Evolutionary conservation across 2,329 filamentous ascomycete species (phyloP).

Genomic region (Xylaria polymorpha): DNA sequence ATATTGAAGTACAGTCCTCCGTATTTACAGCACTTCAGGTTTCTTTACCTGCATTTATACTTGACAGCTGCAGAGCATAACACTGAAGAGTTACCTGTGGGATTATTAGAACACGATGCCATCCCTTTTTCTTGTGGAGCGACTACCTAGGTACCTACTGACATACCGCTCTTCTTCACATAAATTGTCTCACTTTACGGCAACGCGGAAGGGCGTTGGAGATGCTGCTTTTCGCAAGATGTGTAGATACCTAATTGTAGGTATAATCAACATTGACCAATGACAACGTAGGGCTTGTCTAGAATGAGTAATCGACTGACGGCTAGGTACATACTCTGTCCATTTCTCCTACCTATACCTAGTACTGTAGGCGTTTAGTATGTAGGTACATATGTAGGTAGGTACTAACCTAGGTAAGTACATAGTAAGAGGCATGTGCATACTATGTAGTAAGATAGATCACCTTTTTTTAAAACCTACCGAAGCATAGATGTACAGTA

Average conservation of each 20-base stretch:
- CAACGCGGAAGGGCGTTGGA: background rate
- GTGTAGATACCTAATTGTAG: background rate
- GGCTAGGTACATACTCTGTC: background rate
- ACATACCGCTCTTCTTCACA: background rate
- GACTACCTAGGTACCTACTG: too few relatives aligned
- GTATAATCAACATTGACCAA: background rate
- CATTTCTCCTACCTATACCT: background rate
- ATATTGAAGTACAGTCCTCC: too few relatives aligned
- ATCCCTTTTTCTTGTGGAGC: background rate
- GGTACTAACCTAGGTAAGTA: too few relatives aligned
- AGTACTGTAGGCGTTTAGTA: too few relatives aligned
- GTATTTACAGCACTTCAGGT: background rate
- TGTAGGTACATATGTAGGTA: too few relatives aligned
- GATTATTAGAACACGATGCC: background rate
- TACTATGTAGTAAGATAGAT: too few relatives aligned
- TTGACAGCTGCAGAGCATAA: background rate
- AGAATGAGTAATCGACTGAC: constrained; percentile 11
- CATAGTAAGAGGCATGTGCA: too few relatives aligned
- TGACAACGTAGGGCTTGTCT: constrained; percentile 8
- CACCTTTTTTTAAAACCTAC: background rate
- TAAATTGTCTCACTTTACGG: background rate
- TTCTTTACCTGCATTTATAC: background rate
- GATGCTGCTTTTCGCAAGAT: background rate
- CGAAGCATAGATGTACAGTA: background rate
- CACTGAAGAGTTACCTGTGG: background rate